phyloP scores from a whole-genome alignment of 441 rosid genomes.

The Populus trichocarpa region DNA sequence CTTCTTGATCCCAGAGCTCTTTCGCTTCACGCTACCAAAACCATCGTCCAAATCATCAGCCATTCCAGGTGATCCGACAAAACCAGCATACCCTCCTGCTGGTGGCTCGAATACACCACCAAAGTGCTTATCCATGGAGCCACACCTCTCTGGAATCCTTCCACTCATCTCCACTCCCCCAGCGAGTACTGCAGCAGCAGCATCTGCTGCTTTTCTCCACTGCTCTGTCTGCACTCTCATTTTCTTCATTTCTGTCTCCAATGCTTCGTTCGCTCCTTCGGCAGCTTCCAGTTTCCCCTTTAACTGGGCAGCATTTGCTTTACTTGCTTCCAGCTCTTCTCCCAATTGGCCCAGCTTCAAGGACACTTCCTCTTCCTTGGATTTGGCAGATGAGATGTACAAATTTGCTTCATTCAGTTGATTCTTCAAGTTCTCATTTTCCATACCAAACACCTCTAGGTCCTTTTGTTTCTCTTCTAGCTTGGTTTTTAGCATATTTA shows the following conservation, averaged over 20 bases:
- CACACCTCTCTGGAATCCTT: slow-evolving; percentile 55
- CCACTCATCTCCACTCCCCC: slow-evolving; percentile 60
- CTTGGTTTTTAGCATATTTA: slow-evolving; percentile 45
- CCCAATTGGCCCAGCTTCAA: slow-evolving; percentile 40
- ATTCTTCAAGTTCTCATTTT: slow-evolving; percentile 55
- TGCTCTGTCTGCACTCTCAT: slow-evolving; percentile 89
- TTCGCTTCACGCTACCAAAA: slow-evolving; percentile 65
- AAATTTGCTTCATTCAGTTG: slow-evolving; percentile 45
- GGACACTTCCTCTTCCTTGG: slow-evolving; percentile 48
- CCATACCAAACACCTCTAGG: slow-evolving; percentile 36
- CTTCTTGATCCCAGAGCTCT: slow-evolving; percentile 73
- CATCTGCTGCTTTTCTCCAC: slow-evolving; percentile 96
- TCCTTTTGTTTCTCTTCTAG: slow-evolving; percentile 66
- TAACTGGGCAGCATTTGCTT: slow-evolving; percentile 37
- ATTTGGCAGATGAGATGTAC: slow-evolving; percentile 34
- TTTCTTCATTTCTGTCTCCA: slow-evolving; percentile 84
- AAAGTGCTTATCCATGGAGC: slow-evolving; percentile 75
- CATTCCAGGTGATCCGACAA: slow-evolving; percentile 59
- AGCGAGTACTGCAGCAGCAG: slow-evolving; percentile 85
- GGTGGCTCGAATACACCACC: slow-evolving; percentile 50
- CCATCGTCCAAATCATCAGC: slow-evolving; percentile 62
- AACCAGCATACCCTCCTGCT: slow-evolving; percentile 39
- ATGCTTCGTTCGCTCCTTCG: slow-evolving; percentile 54
- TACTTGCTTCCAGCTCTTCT: slow-evolving; percentile 61
- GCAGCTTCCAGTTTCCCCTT: slow-evolving; percentile 53